These are phyloP conservation scores for Leptomonas seymouri DNA, from an alignment of 208 protist species.

Conservation along the genomic window DNA sequence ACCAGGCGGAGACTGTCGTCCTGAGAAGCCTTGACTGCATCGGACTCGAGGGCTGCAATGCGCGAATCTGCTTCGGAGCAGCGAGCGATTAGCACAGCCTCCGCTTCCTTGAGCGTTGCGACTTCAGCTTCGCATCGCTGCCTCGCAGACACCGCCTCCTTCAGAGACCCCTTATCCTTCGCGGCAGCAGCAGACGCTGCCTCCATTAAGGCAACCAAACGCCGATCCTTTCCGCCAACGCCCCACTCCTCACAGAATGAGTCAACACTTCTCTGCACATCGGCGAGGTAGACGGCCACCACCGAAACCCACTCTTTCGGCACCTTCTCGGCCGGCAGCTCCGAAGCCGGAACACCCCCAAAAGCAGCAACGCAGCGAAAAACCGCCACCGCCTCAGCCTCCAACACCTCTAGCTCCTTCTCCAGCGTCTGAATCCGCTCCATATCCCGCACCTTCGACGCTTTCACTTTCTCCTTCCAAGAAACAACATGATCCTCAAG, in stretches of 20 bases:
- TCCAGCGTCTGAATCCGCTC: constrained; percentile 31
- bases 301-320: constrained; percentile 5
- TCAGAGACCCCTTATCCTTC: not conserved
- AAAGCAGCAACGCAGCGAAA: constrained; percentile 3
- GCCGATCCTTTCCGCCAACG: not conserved
- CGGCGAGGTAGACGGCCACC: constrained; percentile 1
- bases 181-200: not conserved
- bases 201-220: not conserved
- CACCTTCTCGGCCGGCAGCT: not conserved
- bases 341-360: not conserved
- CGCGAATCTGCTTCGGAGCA: constrained; percentile 3
- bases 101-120: constrained; percentile 1
- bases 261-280: not conserved
- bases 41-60: not conserved
- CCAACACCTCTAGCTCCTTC: not conserved
- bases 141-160: not conserved
- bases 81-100: not conserved
- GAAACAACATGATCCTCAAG: constrained; percentile 14
- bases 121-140: constrained; percentile 5
- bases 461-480: constrained; percentile 80
- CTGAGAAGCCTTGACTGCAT: not conserved
- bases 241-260: not conserved
- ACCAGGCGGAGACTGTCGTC: constrained; percentile 27
- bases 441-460: constrained; percentile 45
- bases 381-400: not conserved